Base-by-base conservation (phyloP, 768 basidiomycete genomes). In the Boletus eberwhitei region DNA sequence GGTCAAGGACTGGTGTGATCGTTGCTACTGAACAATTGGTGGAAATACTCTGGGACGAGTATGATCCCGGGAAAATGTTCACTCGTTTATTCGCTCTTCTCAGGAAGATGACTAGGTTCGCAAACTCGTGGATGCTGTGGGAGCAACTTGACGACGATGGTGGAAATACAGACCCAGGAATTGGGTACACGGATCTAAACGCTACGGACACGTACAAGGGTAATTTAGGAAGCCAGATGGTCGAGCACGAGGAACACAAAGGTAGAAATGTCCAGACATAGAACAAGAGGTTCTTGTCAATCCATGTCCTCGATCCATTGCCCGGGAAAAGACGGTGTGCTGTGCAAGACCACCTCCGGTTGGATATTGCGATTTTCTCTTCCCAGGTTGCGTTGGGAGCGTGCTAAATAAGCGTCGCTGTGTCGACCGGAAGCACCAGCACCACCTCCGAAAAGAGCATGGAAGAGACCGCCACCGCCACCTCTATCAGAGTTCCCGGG, bases 271-370 rank as follows among this genome's bases (percentile, higher is more conserved):
- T 46, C 49, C 43, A 52, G 9, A 38, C 41, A 45, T 19, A 19
- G 43, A 41, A 35, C 39, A 39, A 14, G 19, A 29, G 22, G 29
- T 22, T 14, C 36, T 35, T 32, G 35, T 73, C 50, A 74, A 41
- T 73, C 71, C 41, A 70, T 58, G 48, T 70, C 66, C 38, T 74
- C 71, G 12, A 64, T 61, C 71, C 71, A 74, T 31, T 62, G 69
- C 19, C 71, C 73, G 2, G 71, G 71, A 38, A 73, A 65, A 35
- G 55, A 54, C 16, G 69, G 66, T 32, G 64, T 53, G 29, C 26
- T 50, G n/a, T 53, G 48, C 16, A 57, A 39, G 9, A 44, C n/a
- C 26, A 42, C 46, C 32, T 55, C 60, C 9, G 57, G 44, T n/a
- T 38, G 45, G 4, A 48, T 43, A 17, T 52, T 48, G 35, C 47